phyloP scores from a whole-genome alignment of 768 basidiomycete genomes.

The Hericium coralloides region DNA sequence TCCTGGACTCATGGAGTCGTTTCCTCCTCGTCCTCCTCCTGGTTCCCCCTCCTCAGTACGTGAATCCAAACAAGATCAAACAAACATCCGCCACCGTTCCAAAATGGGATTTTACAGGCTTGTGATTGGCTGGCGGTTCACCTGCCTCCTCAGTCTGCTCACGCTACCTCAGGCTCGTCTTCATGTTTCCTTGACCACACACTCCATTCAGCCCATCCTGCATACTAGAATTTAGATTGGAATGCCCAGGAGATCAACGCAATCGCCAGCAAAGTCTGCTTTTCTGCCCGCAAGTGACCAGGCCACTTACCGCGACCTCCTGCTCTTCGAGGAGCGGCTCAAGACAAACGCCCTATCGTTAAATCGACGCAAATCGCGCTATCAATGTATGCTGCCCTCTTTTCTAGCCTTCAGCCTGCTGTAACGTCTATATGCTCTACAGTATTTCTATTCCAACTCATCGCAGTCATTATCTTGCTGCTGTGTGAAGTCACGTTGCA shows the following conservation, averaged over 20 bases:
- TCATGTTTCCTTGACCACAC: not conserved
- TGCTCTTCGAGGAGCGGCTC: conserved; percentile 93
- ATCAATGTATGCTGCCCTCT: conserved; percentile 48
- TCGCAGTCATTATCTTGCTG: conserved; percentile 60
- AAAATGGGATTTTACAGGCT: not conserved
- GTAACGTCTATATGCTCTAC: conserved; percentile 1
- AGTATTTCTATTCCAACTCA: conserved; percentile 73
- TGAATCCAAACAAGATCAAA: not conserved
- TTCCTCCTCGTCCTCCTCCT: too few species aligned
- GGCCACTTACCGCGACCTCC: conserved; percentile 78
- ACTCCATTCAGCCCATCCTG: not conserved
- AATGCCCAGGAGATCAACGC: conserved; percentile 23
- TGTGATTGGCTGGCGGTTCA: not conserved
- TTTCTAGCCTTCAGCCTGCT: not conserved
- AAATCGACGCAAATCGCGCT: conserved; percentile 70
- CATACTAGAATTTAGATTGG: not conserved
- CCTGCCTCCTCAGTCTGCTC: not conserved
- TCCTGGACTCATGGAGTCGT: too few species aligned
- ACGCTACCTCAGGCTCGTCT: not conserved
- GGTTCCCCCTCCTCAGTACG: too few species aligned
- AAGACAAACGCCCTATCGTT: conserved; percentile 85
- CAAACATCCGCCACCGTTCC: not conserved
- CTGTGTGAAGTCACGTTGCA: conserved; percentile 68
- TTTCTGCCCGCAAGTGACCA: conserved; percentile 64
- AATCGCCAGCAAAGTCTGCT: conserved; percentile 23